Evolutionary conservation across 192 early-diverging fungal genomes (phyloP), one percentile per base, ranked within the genome.

Genomic region (Kappamyces sp.): DNA sequence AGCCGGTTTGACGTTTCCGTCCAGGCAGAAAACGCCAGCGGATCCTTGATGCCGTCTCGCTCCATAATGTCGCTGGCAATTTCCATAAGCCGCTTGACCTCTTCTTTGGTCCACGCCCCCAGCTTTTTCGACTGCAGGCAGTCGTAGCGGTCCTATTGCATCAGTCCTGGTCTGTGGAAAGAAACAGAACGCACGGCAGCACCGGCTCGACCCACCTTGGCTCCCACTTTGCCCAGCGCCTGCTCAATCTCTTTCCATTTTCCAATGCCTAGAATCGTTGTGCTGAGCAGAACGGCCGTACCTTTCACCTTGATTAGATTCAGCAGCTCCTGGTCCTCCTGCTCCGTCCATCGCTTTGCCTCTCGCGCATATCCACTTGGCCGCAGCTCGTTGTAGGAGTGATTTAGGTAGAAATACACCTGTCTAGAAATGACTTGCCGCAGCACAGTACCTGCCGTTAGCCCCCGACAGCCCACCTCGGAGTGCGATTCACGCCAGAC

Each of bases 241-340:
- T 39, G 38, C 33, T 55, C 54, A 7, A 55, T 55, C 47, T 55
- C 36, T 4, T 15, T 55, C 54, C 54, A 55, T 7, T 55, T 55
- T 2, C 54, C 44, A 10, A 46, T 41, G 9, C 54, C 54, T 32
- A 44, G 38, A 40, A 55, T n/a, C n/a, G n/a, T n/a, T n/a, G n/a
- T n/a, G n/a, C n/a, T n/a, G n/a, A n/a, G n/a, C n/a, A n/a, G n/a
- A n/a, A n/a, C n/a, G n/a, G n/a, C n/a, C n/a, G n/a, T n/a, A n/a
- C n/a, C n/a, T n/a, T n/a, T n/a, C n/a, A n/a, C n/a, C 31, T 40
- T 44, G 15, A 55, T 44, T 31, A 55, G 47, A 44, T 40, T 15
- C 37, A 34, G 32, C n/a, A 55, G 15, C 37, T 40, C 4, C 32
- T 36, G 41, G 1, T 55, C 38, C 33, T 55, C 54, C 38, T 55